Conservation (phyloP, 2,329 filamentous ascomycete genomes). For the Pyricularia sp. region DNA sequence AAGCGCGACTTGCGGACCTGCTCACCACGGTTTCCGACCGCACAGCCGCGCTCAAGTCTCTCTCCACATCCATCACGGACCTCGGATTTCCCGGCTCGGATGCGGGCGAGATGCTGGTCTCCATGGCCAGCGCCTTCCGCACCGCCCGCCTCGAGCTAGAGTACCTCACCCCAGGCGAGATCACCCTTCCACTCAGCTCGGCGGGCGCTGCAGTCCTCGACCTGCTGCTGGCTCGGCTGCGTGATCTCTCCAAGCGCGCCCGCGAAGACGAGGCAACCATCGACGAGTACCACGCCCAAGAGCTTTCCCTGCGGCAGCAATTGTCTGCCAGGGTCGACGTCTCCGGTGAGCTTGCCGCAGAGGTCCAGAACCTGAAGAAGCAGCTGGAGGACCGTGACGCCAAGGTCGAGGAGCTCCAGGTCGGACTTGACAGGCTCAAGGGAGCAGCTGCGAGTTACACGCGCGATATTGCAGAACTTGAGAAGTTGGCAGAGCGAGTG, state of each 20-base stretch:
- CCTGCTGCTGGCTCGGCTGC: slow-evolving; percentile 36
- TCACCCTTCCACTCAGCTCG: slow-evolving; percentile 35
- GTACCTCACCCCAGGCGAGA: slow-evolving; percentile 46
- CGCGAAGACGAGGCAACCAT: slow-evolving; percentile 39
- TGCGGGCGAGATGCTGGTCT: slow-evolving; percentile 32
- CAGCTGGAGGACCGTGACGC: slow-evolving; percentile 19
- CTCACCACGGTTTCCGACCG: slow-evolving; percentile 34
- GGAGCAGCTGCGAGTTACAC: slow-evolving; percentile 38
- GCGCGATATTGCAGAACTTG: slow-evolving; percentile 39
- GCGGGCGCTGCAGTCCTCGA: slow-evolving; percentile 43
- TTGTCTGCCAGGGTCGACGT: slow-evolving; percentile 37
- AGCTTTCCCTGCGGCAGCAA: slow-evolving; percentile 42
- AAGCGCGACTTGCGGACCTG: slow-evolving; percentile 28
- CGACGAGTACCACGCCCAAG: slow-evolving; percentile 46
- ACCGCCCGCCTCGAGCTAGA: slow-evolving; percentile 47
- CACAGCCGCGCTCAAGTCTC: slow-evolving; percentile 29
- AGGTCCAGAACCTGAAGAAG: slow-evolving; percentile 21
- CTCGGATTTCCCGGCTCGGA: slow-evolving; percentile 39
- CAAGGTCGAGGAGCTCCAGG: slow-evolving; percentile 32
- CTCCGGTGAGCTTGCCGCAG: slow-evolving; percentile 32
- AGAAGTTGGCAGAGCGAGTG: slow-evolving; percentile 34
- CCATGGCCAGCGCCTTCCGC: slow-evolving; percentile 37
- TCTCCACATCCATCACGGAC: slow-evolving; percentile 29
- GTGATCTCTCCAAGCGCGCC: slow-evolving; percentile 30
- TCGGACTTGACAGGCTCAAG: slow-evolving; percentile 35